Evolutionary conservation across 2,329 filamentous ascomycete species (phyloP), one percentile per base, ranked within the genome.

Genomic region (Stemphylium beticola): DNA sequence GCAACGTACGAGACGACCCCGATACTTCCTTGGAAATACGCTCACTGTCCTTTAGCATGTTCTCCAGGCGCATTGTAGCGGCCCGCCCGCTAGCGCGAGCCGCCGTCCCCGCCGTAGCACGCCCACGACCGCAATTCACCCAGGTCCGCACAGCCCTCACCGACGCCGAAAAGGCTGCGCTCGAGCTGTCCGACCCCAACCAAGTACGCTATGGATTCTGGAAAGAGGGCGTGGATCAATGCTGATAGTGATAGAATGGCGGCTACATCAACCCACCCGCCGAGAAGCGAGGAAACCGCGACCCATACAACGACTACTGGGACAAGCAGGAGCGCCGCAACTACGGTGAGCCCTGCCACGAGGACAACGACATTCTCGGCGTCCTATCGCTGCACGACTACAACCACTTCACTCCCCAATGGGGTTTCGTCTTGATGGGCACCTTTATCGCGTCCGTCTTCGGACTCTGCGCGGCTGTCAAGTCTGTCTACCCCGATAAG

Each of bases 241-340:
- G 52, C 66, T 70, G 53, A 68, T 55, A 9, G 12, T 12, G n/a
- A 17, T 44, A 93, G 90, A 96, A 93, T 77, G 91, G 91, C 72
- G 89, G 89, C 76, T 95, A 92, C 77, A 84, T 90, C 72, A 92
- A 93, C 79, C 90, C 91, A 54, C 86, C 87, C 12, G 79, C 83
- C 49, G 81, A 93, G 78, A 97, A 96, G 83, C 90, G 93, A 67
- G 88, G 92, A 77, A 90, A 92, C 80, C 91, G 95, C 75, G 95
- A 98, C 77, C 95, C 96, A 32, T 86, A 98, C 76, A 93, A 79
- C 73, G 88, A 91, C 74, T 99, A 92, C 92, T 98, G 92, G 91
- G 93, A 99, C 79, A 90, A 92, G 77, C 95, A 99, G 80, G 95
- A 98, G 78, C 88, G 93, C 75, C 87, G 95, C 71, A 98, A 99